A percentile compares a stretch with the other conserved stretches of the same genome.
Conservation (phyloP, 202 grass and related monocot species). For the Eragrostis tef region DNA sequence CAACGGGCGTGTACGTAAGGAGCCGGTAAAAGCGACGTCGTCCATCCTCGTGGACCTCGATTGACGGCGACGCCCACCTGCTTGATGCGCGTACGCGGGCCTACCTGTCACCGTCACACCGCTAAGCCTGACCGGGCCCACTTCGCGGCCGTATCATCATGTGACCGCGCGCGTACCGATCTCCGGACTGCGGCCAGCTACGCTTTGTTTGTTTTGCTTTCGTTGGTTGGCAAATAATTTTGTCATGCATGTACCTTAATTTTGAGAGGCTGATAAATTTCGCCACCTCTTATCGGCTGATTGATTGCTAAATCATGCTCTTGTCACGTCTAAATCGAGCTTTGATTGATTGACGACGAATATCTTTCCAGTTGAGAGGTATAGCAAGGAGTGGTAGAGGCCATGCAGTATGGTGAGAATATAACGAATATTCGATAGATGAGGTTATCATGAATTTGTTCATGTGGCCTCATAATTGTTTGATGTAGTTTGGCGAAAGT, state of each 20-base stretch:
- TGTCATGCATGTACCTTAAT: not conserved
- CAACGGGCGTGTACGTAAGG: not conserved
- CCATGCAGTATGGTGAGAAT: not conserved
- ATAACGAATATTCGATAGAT: not conserved
- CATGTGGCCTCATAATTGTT: not conserved
- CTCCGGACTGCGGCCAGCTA: not conserved
- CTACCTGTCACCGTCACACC: constrained; percentile 19
- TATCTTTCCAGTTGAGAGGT: not conserved
- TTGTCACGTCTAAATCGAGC: not conserved
- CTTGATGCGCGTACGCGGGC: not conserved
- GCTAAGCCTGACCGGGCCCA: not conserved
- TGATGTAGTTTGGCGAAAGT: not conserved
- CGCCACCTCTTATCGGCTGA: not conserved
- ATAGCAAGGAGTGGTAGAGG: not conserved
- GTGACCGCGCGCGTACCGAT: not conserved
- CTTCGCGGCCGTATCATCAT: not conserved
- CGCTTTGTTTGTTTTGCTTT: not conserved
- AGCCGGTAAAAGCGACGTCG: not conserved
- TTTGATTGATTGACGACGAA: not conserved
- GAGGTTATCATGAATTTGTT: not conserved
- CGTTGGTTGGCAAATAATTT: not conserved
- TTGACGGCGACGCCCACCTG: constrained; percentile 2
- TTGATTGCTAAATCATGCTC: not conserved
- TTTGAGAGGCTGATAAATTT: not conserved
- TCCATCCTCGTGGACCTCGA: not conserved